Conservation (phyloP, 2,329 filamentous ascomycete genomes). For the Exophiala sp. region DNA sequence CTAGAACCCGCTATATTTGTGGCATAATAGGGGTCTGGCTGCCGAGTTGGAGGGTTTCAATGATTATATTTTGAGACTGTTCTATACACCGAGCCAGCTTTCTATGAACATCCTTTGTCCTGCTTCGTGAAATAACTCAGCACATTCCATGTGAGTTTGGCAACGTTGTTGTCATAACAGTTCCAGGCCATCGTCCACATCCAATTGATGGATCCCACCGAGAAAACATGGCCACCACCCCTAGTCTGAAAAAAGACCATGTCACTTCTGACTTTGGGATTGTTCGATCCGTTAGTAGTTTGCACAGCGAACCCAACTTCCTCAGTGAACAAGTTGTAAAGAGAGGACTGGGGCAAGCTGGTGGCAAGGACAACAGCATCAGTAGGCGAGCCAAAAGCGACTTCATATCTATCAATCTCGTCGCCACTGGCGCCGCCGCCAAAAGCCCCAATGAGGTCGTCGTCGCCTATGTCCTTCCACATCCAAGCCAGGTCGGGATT, state of each 20-base stretch:
- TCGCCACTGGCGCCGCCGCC: constrained; percentile 34
- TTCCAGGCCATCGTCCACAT: constrained; percentile 27
- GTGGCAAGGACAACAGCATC: constrained; percentile 32
- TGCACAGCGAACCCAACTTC: constrained; percentile 25
- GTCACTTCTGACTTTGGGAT: constrained; percentile 23
- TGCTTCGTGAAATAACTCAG: not conserved
- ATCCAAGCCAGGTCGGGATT: constrained; percentile 22
- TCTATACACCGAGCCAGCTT: no score
- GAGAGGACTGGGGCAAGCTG: constrained; percentile 14
- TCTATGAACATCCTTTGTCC: no score
- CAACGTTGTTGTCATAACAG: constrained; percentile 28
- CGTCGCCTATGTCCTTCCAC: constrained; percentile 22
- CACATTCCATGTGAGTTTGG: constrained; percentile 27
- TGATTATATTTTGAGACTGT: no score
- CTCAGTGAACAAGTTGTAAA: constrained; percentile 19
- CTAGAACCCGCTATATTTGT: no score
- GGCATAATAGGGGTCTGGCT: no score
- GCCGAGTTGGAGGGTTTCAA: no score
- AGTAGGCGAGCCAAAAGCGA: constrained; percentile 30
- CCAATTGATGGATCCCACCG: constrained; percentile 32
- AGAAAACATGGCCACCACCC: constrained; percentile 26
- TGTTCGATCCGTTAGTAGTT: constrained; percentile 24
- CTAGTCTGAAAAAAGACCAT: constrained; percentile 26
- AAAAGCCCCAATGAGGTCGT: constrained; percentile 24
- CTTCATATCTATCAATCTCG: constrained; percentile 35